A percentile compares a stretch with the other conserved stretches of the same genome.
Evolutionary conservation across 2,329 filamentous ascomycete genomes (phyloP).

Genomic region (Neofusicoccum parvum): DNA sequence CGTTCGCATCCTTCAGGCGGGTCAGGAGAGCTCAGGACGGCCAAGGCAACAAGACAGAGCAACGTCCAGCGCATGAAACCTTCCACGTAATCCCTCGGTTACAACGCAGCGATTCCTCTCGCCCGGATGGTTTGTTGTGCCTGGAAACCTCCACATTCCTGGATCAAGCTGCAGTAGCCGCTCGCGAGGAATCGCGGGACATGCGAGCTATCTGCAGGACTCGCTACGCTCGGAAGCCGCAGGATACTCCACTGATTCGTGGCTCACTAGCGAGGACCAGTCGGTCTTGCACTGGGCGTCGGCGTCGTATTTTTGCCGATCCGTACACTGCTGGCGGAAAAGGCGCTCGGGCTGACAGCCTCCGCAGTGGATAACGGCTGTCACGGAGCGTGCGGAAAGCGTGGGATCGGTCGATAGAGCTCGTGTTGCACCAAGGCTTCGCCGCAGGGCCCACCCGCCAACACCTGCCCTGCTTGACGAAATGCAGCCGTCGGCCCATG

Average conservation of each 20-base stretch:
- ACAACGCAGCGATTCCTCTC: neutral
- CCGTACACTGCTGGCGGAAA: neutral
- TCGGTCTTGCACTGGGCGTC: neutral
- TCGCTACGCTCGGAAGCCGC: neutral
- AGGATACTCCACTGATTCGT: neutral
- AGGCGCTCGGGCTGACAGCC: neutral
- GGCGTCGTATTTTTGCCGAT: slow-evolving; percentile 3
- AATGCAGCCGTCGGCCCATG: neutral
- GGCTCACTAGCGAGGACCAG: neutral
- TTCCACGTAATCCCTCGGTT: slow-evolving; percentile 7
- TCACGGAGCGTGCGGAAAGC: neutral
- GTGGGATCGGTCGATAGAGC: slow-evolving; percentile 12
- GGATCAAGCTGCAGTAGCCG: slow-evolving; percentile 3
- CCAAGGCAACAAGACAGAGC: neutral
- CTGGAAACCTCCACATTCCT: neutral
- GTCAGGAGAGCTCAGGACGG: slow-evolving; percentile 5
- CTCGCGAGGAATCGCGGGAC: slow-evolving; percentile 7
- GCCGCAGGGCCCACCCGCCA: slow-evolving; percentile 1
- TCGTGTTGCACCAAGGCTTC: slow-evolving; percentile 14
- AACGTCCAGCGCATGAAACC: neutral
- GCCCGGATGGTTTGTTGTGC: neutral
- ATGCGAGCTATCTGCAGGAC: neutral
- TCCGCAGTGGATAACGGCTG: neutral
- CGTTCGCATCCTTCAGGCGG: neutral
- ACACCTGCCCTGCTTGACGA: neutral